Percentiles rank a stretch among this genome's conserved stretches.
Conservation (phyloP, 192 early-diverging fungal genomes). For the Linnemannia exigua region DNA sequence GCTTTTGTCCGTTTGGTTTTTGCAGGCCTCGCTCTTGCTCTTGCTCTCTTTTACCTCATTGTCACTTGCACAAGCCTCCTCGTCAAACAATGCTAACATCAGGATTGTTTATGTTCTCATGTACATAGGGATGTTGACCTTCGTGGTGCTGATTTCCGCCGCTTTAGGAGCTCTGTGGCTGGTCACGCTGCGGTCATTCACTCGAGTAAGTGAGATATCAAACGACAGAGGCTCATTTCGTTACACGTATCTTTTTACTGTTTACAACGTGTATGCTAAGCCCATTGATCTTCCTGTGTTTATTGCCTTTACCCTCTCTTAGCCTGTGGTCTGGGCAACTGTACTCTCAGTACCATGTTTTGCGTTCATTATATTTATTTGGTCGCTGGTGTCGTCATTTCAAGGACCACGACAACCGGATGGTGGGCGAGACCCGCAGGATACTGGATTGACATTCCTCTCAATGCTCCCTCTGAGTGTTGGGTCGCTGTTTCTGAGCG, state of each 20-base stretch:
- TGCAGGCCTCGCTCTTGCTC: not conserved
- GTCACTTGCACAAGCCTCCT: not conserved
- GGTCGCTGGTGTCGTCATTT: slow-evolving; percentile 64
- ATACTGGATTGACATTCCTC: slow-evolving; percentile 61
- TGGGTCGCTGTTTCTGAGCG: slow-evolving; percentile 51
- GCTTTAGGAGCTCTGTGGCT: slow-evolving; percentile 45
- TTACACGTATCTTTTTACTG: not conserved
- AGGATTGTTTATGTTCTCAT: not conserved
- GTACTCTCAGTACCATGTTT: slow-evolving; percentile 60
- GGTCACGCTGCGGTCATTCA: slow-evolving; percentile 37
- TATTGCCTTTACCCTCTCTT: not conserved
- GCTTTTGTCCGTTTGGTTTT: too few relatives aligned
- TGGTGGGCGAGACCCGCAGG: slow-evolving; percentile 55
- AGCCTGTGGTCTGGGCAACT: slow-evolving; percentile 66
- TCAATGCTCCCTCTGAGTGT: slow-evolving; percentile 66
- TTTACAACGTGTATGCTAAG: not conserved
- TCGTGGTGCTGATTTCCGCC: slow-evolving; percentile 44
- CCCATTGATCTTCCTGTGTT: not conserved
- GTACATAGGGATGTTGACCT: slow-evolving; percentile 44
- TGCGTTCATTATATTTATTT: slow-evolving; percentile 62
- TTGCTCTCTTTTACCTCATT: too few relatives aligned
- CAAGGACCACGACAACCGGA: slow-evolving; percentile 52
- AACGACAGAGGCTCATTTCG: not conserved
- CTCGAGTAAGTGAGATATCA: slow-evolving; percentile 20
- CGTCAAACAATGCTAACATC: not conserved